These are phyloP conservation scores for Fusarium lyarnte DNA, from an alignment of 2,329 filamentous ascomycete genomes.

Conservation along the genomic window DNA sequence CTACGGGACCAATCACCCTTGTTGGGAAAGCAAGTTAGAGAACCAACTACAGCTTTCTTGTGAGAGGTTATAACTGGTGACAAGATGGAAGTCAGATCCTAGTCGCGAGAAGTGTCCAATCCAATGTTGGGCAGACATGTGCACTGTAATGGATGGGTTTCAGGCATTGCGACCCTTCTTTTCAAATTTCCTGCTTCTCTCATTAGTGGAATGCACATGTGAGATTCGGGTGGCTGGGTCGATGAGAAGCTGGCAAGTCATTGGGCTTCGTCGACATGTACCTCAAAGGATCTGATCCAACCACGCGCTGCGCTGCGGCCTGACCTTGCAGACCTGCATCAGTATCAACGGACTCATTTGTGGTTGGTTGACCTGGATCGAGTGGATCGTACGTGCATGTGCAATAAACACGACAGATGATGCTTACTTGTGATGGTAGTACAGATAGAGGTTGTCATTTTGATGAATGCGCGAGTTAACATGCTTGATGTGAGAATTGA, in stretches of 20 bases:
- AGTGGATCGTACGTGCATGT: conserved; percentile 33
- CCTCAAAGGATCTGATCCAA: conserved; percentile 34
- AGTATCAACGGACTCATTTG: conserved; percentile 21
- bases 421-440: conserved; percentile 1
- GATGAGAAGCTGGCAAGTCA: conserved; percentile 9
- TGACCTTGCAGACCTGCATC: conserved; percentile 36
- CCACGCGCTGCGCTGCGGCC: conserved; percentile 28
- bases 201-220: conserved; percentile 37
- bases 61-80: not conserved
- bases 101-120: conserved; percentile 14
- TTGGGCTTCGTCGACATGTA: conserved; percentile 27
- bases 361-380: conserved; percentile 29
- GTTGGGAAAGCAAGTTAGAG: not conserved
- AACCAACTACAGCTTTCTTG: not conserved
- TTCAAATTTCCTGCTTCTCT: conserved; percentile 2
- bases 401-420: conserved; percentile 9
- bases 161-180: conserved; percentile 20
- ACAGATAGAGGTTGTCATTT: not conserved
- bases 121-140: conserved; percentile 11
- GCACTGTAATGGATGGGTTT: conserved; percentile 7
- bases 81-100: conserved; percentile 9
- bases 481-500: not conserved
- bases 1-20: not conserved
- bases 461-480: not conserved
- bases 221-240: conserved; percentile 33